Evolutionary conservation across 2,329 filamentous ascomycete species (phyloP), one percentile per base, ranked within the genome.

Genomic region (Huntiella bhutanensis): DNA sequence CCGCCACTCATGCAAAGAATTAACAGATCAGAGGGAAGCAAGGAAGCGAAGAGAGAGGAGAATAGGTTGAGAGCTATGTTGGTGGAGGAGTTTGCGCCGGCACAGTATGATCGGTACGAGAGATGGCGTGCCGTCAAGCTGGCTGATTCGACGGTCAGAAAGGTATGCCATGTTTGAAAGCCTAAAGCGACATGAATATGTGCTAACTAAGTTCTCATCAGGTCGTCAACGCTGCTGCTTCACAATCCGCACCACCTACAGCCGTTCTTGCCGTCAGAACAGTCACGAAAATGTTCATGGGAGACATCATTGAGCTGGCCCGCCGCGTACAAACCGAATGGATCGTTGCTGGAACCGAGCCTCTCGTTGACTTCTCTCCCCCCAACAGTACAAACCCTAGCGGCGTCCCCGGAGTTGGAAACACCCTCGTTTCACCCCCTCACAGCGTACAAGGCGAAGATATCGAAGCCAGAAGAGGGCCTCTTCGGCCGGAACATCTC

Each of bases 221-320:
- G 70, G 73, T 87, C 51, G 78, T 85, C 57, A 88, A 87, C 56
- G 80, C 82, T 49, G 84, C 82, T 1, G 77, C 86, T 6, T 84
- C 80, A 0, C 82, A 87, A 58, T 85, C 80, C 1, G 82, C 84
- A 0, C 80, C 80, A 0, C 68, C 73, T 15, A 80, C 74, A 54
- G 79, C 86, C 43, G 77, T 82, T 51, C 75, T 80, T 16, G 78
- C 80, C n/a, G 79, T 87, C 56, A 78, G 77, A 42, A 75, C 78
- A 0, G 80, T 83, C 15, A 76, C 79, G 41, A 88, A 88, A 60
- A 69, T 83, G 51, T 86, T 83, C 57, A 72, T 82, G 3, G 82
- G 80, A 45, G 78, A 85, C 51, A 68, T 88, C 41, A 79, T 87
- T 51, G 81, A 85, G 58, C 65, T 69, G 42, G 81, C 82, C 7